Evolutionary conservation across 1,284 basidiomycete species (phyloP).

Genomic region (Meripilus lineatus): DNA sequence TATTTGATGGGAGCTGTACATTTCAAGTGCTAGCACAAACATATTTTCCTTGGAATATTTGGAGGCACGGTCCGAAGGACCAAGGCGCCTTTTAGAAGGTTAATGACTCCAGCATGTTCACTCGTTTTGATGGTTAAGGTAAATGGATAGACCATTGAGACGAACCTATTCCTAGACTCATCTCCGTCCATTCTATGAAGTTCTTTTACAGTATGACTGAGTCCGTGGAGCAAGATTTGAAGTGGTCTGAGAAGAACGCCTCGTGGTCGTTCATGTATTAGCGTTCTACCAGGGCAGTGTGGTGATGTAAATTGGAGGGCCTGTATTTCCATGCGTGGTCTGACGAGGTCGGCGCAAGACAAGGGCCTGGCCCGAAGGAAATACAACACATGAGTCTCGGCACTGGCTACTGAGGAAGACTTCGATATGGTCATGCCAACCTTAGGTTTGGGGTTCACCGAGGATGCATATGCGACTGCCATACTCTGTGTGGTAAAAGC

Average conservation of each 20-base stretch:
- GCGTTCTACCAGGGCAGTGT: slow-evolving; percentile 34
- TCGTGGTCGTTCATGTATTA: background rate
- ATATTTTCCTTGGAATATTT: too few species aligned
- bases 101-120: too few species aligned
- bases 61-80: too few species aligned
- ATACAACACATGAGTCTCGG: too few species aligned
- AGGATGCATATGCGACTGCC: slow-evolving; percentile 66
- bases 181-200: background rate
- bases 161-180: background rate
- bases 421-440: slow-evolving; percentile 30
- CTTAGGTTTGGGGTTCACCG: slow-evolving; percentile 46
- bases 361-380: slow-evolving; percentile 30
- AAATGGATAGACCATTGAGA: too few species aligned
- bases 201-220: background rate
- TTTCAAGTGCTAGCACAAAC: too few species aligned
- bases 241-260: background rate
- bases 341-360: slow-evolving; percentile 46
- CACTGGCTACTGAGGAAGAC: background rate
- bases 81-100: too few species aligned
- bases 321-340: slow-evolving; percentile 14
- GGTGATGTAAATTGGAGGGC: slow-evolving; percentile 48
- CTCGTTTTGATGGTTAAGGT: too few species aligned
- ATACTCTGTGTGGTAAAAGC: slow-evolving; percentile 79
- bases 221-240: background rate
- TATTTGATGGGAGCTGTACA: too few species aligned